A percentile compares a stretch with the other conserved stretches of the same genome.
These are phyloP conservation scores for Neonectria neomacrospora DNA, from an alignment of 2,329 filamentous ascomycete species.

Conservation along the genomic window DNA sequence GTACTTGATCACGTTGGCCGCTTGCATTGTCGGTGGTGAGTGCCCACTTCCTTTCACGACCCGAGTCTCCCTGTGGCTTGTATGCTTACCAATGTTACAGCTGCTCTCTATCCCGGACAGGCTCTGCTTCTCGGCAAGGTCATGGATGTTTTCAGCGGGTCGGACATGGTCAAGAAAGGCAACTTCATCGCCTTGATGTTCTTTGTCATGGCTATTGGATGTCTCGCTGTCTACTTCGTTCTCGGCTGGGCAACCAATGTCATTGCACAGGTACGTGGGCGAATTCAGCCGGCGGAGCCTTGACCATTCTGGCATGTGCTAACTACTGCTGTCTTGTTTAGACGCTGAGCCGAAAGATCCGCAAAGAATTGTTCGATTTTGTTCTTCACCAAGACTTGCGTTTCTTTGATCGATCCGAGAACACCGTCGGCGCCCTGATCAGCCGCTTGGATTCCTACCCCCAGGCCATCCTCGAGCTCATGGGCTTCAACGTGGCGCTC, in stretches of 20 bases:
- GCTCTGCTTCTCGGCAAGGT: constrained; percentile 50
- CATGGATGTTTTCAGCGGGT: constrained; percentile 52
- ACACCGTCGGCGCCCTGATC: constrained; percentile 50
- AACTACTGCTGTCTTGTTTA: not conserved
- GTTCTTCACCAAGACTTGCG: constrained; percentile 52
- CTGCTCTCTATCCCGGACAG: constrained; percentile 22
- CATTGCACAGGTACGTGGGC: constrained; percentile 44
- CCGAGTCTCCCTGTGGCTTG: too few species aligned
- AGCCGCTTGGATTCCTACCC: constrained; percentile 50
- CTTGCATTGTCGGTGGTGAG: constrained; percentile 23
- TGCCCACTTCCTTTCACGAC: not conserved
- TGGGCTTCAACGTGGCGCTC: constrained; percentile 53
- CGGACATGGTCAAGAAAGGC: constrained; percentile 50
- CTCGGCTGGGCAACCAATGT: constrained; percentile 50
- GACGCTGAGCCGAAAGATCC: constrained; percentile 45
- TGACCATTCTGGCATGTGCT: not conserved
- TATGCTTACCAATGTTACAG: not conserved
- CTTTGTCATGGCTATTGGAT: constrained; percentile 57
- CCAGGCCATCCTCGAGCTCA: constrained; percentile 52
- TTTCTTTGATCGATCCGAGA: constrained; percentile 54
- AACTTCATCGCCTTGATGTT: constrained; percentile 67
- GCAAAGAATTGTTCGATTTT: constrained; percentile 37
- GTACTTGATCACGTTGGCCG: not conserved
- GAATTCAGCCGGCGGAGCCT: constrained; percentile 26
- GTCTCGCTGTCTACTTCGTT: constrained; percentile 54